phyloP scores from a whole-genome alignment of 73 alveolate species.

The Durusdinium trenchii region DNA sequence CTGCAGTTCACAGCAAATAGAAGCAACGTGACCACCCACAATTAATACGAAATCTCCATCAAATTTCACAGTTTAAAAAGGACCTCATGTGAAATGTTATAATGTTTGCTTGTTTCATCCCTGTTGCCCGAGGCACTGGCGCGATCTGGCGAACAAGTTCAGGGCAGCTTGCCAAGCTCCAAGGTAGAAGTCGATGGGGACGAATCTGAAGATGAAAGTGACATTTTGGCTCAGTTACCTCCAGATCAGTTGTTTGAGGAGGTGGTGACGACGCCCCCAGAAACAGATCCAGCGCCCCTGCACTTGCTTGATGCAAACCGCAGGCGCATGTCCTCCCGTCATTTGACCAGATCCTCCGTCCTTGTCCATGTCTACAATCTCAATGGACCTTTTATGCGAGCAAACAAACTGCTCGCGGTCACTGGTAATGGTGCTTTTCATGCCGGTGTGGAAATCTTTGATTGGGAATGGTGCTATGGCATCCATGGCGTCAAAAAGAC shows the following conservation, averaged over 20 bases:
- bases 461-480: slow-evolving; percentile 67
- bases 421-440: neutral
- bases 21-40: too few relatives aligned
- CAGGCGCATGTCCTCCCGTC: too few relatives aligned
- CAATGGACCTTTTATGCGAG: neutral
- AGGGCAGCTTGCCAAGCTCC: neutral
- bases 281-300: too few relatives aligned
- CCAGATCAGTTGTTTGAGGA: slow-evolving; percentile 14
- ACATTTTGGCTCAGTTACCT: slow-evolving; percentile 17
- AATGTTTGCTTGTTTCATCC: too few relatives aligned
- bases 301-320: too few relatives aligned
- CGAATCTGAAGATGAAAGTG: neutral
- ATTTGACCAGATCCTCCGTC: too few relatives aligned
- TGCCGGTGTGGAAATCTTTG: slow-evolving; percentile 15
- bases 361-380: neutral
- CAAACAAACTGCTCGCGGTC: neutral
- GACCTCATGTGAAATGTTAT: too few relatives aligned
- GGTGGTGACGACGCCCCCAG: neutral
- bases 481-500: slow-evolving; percentile 10
- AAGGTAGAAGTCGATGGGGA: too few relatives aligned
- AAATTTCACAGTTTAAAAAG: too few relatives aligned
- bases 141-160: slow-evolving; percentile 1
- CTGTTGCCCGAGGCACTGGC: too few relatives aligned
- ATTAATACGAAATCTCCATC: too few relatives aligned
- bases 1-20: too few relatives aligned